phyloP scores from a whole-genome alignment of 805 yeast species.

The Lachancea dasiensis region DNA sequence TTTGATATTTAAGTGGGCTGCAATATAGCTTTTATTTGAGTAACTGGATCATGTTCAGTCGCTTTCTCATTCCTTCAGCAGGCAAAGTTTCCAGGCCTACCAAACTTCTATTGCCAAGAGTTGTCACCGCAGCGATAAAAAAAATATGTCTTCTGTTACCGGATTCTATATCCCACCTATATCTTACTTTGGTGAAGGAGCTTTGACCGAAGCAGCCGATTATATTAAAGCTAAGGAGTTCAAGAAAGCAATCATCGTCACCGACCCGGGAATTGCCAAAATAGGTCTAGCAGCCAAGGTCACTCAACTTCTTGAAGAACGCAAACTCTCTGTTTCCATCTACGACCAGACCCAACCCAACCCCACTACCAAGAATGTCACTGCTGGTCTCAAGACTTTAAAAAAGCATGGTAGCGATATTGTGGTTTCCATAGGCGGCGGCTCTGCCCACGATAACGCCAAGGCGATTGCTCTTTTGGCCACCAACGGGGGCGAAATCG shows the following conservation, averaged over 20 bases:
- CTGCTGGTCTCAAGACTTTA: conserved; percentile 15
- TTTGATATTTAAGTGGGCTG: too few species aligned
- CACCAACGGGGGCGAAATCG: conserved; percentile 37
- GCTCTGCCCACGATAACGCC: conserved; percentile 43
- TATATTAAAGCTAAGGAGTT: conserved; percentile 14
- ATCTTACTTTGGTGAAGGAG: conserved; percentile 24
- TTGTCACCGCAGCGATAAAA: neutral
- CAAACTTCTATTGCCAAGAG: neutral
- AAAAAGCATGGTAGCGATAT: conserved; percentile 29
- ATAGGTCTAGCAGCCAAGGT: conserved; percentile 25
- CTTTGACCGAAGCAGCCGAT: conserved; percentile 18
- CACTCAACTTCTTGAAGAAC: conserved; percentile 17
- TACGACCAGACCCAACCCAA: conserved; percentile 24
- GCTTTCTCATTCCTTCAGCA: neutral
- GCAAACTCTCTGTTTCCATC: conserved; percentile 15
- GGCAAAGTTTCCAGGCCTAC: neutral
- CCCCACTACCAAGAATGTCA: conserved; percentile 17
- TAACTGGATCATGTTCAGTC: neutral
- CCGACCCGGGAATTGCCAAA: conserved; percentile 29
- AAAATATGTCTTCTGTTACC: conserved; percentile 13
- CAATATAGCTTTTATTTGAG: neutral
- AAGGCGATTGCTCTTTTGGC: conserved; percentile 38
- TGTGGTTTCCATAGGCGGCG: conserved; percentile 42
- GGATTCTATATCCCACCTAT: conserved; percentile 22
- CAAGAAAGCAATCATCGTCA: conserved; percentile 22